Percentiles rank a stretch among this genome's conserved stretches.
These are phyloP conservation scores for Vitis riparia DNA, from an alignment of 164 flowering plant species.

Conservation along the genomic window DNA sequence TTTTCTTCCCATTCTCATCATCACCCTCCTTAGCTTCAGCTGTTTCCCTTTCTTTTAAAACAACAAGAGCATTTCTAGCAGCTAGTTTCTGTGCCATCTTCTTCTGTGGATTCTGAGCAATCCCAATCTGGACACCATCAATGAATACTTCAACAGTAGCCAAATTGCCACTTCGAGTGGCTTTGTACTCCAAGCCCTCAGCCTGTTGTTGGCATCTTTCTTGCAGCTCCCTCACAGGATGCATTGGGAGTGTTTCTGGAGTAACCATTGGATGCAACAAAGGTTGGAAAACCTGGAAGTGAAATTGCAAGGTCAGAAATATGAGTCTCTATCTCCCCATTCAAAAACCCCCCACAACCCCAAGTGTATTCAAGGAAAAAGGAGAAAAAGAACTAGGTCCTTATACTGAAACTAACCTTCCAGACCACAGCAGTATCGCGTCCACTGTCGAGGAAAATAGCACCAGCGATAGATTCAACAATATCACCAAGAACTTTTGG, in stretches of 20 bases:
- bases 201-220: slow-evolving; percentile 99
- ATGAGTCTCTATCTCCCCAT: neutral
- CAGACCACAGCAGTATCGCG: slow-evolving; percentile 78
- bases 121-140: slow-evolving; percentile 89
- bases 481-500: slow-evolving; percentile 99
- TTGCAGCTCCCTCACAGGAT: slow-evolving; percentile 96
- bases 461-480: slow-evolving; percentile 97
- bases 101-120: slow-evolving; percentile 94
- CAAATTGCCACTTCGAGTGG: slow-evolving; percentile 78
- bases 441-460: slow-evolving; percentile 86
- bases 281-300: slow-evolving; percentile 78
- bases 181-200: slow-evolving; percentile 96
- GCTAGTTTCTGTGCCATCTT: slow-evolving; percentile 99
- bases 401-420: slow-evolving; percentile 53
- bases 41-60: slow-evolving; percentile 76
- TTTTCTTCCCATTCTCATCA: slow-evolving; percentile 60
- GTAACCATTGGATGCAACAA: slow-evolving; percentile 95
- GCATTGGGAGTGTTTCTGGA: slow-evolving; percentile 99
- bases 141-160: slow-evolving; percentile 95
- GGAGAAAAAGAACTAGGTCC: neutral
- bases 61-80: slow-evolving; percentile 90
- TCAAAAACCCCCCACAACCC: neutral
- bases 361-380: neutral
- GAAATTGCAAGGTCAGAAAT: slow-evolving; percentile 5
- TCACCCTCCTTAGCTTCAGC: slow-evolving; percentile 48